Conservation (phyloP, 2,329 filamentous ascomycete species). For the Trichoderma atroviride region DNA sequence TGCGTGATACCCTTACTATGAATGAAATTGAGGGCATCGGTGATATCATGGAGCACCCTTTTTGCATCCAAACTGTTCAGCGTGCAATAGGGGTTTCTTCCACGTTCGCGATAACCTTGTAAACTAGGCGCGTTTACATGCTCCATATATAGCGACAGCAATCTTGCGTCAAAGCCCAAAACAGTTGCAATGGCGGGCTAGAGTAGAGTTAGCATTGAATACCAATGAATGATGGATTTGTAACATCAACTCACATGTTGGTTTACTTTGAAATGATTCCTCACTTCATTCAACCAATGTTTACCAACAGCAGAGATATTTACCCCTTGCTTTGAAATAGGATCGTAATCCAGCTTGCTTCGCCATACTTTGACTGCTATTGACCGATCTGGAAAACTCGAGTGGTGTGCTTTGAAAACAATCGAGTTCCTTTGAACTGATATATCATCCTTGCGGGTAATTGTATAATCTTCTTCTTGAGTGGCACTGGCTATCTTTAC, state of each 20-base stretch:
- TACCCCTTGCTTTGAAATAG: not conserved
- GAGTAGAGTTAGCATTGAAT: not conserved
- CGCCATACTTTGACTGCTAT: constrained; percentile 5
- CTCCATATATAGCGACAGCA: not conserved
- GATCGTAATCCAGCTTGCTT: not conserved
- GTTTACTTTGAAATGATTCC: not conserved
- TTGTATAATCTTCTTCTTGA: not conserved
- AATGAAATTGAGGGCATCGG: constrained; percentile 30
- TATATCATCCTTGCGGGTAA: not conserved
- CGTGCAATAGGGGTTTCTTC: not conserved
- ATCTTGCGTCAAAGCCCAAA: not conserved
- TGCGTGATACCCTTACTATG: constrained; percentile 20
- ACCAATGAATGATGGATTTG: too few relatives aligned
- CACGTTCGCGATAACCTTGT: not conserved
- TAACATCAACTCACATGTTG: not conserved
- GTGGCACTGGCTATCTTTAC: not conserved
- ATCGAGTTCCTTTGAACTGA: not conserved
- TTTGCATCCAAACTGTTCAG: not conserved
- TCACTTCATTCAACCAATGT: not conserved
- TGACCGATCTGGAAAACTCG: not conserved
- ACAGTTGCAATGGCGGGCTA: not conserved
- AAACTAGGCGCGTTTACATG: not conserved
- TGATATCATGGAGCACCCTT: constrained; percentile 27
- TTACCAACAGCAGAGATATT: not conserved
- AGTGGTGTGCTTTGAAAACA: constrained; percentile 5